Evolutionary conservation across 768 basidiomycete species (phyloP).

Genomic region (Lactarius trivialis): DNA sequence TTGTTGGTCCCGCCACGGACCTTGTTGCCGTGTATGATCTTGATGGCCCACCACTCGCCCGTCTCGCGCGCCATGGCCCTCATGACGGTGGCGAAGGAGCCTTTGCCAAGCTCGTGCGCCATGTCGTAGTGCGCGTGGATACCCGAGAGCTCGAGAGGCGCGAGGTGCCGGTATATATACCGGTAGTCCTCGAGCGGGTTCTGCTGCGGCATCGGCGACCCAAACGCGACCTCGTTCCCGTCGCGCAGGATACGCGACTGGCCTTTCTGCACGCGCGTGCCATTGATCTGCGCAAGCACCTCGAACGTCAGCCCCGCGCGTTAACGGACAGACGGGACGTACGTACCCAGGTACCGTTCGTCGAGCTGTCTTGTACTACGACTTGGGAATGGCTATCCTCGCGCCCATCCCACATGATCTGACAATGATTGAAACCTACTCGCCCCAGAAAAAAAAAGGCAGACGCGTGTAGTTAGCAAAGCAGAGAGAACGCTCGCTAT

Average conservation of each 20-base stretch:
- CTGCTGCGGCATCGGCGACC: conserved; percentile 44
- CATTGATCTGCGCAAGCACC: conserved; percentile 51
- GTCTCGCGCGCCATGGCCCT: conserved; percentile 68
- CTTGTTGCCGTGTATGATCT: conserved; percentile 64
- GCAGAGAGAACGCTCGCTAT: background rate
- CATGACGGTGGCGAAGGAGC: conserved; percentile 87
- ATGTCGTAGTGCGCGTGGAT: conserved; percentile 64
- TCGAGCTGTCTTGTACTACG: conserved; percentile 50
- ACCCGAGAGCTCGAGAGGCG: conserved; percentile 44
- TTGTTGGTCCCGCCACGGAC: conserved; percentile 29
- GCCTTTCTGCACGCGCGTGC: conserved; percentile 52
- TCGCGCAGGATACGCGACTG: conserved; percentile 53
- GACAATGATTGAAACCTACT: conserved; percentile 50
- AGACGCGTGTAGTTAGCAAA: background rate
- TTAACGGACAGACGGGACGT: background rate
- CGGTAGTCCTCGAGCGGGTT: conserved; percentile 65
- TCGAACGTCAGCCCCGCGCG: background rate
- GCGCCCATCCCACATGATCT: conserved; percentile 52
- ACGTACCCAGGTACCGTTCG: conserved; percentile 70
- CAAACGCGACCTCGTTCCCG: conserved; percentile 87
- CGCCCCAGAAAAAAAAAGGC: conserved; percentile 23
- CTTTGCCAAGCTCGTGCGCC: conserved; percentile 71
- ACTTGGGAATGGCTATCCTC: conserved; percentile 39
- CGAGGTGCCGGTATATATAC: conserved; percentile 65
- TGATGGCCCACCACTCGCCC: conserved; percentile 78